phyloP scores from a whole-genome alignment of 83 land plant genomes.

The Picea abies region DNA sequence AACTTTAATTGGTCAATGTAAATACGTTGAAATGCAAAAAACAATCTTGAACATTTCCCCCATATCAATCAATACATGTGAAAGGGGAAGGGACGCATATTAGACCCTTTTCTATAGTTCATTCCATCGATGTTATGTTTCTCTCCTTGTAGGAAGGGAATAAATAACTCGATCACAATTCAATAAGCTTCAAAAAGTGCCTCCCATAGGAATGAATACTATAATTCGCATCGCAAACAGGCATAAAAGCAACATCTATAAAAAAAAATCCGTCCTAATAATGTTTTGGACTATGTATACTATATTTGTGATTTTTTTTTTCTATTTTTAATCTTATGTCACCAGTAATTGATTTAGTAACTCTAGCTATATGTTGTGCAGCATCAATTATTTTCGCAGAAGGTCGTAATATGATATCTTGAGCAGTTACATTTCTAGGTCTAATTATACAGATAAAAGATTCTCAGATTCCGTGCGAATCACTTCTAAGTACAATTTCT shows the following conservation, averaged over 20 bases:
- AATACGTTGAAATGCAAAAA: conserved; percentile 11
- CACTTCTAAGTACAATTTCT: conserved; percentile 3
- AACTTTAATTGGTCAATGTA: conserved; percentile 29
- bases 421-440: not conserved
- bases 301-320: not conserved
- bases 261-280: not conserved
- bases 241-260: conserved; percentile 14
- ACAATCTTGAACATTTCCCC: not conserved
- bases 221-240: conserved; percentile 24
- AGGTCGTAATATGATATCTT: conserved; percentile 11
- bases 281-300: not conserved
- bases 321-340: not conserved
- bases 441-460: not conserved
- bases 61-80: not conserved
- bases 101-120: not conserved
- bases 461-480: not conserved
- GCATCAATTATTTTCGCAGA: conserved; percentile 1
- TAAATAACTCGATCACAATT: not conserved
- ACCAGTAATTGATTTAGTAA: not conserved
- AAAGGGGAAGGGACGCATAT: not conserved
- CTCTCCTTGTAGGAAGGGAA: not conserved
- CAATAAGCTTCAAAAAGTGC: conserved; percentile 17
- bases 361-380: conserved; percentile 9
- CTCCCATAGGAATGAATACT: conserved; percentile 34
- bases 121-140: not conserved